phyloP scores from a whole-genome alignment of 2,329 filamentous ascomycete genomes.

The Colletotrichum sp. region DNA sequence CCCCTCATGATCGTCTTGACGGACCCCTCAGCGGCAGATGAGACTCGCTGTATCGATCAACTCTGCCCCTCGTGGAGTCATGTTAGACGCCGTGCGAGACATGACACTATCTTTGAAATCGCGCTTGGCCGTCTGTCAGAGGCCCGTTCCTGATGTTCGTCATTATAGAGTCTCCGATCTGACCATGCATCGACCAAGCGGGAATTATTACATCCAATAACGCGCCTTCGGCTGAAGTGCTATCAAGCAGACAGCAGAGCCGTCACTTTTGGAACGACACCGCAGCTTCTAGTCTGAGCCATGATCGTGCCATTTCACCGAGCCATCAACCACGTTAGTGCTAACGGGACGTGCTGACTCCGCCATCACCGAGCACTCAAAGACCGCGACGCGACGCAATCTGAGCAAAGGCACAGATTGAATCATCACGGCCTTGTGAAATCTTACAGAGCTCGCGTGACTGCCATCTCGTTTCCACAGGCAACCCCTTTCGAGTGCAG shows the following conservation, averaged over 20 bases:
- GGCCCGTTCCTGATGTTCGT: slow-evolving; percentile 12
- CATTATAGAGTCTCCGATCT: slow-evolving; percentile 7
- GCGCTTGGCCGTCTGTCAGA: slow-evolving; percentile 12
- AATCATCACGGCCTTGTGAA: neutral
- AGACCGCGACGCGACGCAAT: neutral
- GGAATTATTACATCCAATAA: slow-evolving; percentile 1
- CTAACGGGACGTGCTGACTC: neutral
- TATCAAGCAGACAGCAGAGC: neutral
- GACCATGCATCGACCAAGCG: neutral
- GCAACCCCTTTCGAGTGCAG: slow-evolving; percentile 12
- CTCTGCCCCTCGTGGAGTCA: neutral
- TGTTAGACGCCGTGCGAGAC: slow-evolving; percentile 8
- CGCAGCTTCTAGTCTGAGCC: neutral
- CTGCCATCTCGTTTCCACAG: neutral
- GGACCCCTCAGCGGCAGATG: slow-evolving; percentile 12
- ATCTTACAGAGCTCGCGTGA: neutral
- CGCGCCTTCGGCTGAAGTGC: neutral
- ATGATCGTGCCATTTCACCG: neutral
- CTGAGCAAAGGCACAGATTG: neutral
- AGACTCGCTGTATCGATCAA: neutral
- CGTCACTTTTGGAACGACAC: neutral
- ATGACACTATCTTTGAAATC: slow-evolving; percentile 2
- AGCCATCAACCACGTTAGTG: neutral
- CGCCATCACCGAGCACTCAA: neutral
- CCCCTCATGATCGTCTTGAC: slow-evolving; percentile 7